These are phyloP conservation scores for Henckelia pumila DNA, from an alignment of 257 asterid genomes.

Conservation along the genomic window DNA sequence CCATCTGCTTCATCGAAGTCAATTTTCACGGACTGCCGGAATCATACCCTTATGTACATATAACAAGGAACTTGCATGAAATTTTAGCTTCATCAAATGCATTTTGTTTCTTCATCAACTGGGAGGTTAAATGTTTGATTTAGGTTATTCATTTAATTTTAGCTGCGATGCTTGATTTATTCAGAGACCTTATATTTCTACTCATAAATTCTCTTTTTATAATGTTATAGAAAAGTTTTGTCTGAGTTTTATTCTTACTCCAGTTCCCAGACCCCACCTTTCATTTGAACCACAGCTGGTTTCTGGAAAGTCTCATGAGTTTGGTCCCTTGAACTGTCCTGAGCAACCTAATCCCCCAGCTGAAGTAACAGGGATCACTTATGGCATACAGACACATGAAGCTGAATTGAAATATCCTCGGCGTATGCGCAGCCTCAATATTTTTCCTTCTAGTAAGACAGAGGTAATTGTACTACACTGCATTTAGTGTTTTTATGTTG, in stretches of 20 bases:
- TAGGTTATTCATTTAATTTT: constrained; percentile 16
- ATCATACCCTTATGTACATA: neutral
- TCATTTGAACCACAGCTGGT: constrained; percentile 94
- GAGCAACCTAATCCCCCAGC: constrained; percentile 73
- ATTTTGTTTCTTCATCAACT: neutral
- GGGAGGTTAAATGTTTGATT: too few species aligned
- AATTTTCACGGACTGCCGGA: neutral
- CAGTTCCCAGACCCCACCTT: constrained; percentile 96
- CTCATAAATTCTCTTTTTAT: neutral
- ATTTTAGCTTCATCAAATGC: neutral
- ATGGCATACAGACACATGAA: constrained; percentile 84
- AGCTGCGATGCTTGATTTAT: constrained; percentile 18
- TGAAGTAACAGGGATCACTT: constrained; percentile 48
- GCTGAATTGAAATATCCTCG: constrained; percentile 87
- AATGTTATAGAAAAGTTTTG: neutral
- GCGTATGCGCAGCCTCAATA: constrained; percentile 83
- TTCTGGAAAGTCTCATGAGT: constrained; percentile 89
- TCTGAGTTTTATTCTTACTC: constrained; percentile 28
- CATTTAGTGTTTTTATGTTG: constrained; percentile 13
- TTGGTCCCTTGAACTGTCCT: constrained; percentile 81
- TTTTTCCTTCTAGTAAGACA: constrained; percentile 82
- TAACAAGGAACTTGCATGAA: neutral
- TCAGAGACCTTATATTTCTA: constrained; percentile 7
- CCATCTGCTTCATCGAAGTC: neutral
- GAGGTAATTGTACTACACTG: constrained; percentile 57